These are phyloP conservation scores for Corrigiola litoralis DNA, from an alignment of 179 eudicot genomes.

Conservation along the genomic window DNA sequence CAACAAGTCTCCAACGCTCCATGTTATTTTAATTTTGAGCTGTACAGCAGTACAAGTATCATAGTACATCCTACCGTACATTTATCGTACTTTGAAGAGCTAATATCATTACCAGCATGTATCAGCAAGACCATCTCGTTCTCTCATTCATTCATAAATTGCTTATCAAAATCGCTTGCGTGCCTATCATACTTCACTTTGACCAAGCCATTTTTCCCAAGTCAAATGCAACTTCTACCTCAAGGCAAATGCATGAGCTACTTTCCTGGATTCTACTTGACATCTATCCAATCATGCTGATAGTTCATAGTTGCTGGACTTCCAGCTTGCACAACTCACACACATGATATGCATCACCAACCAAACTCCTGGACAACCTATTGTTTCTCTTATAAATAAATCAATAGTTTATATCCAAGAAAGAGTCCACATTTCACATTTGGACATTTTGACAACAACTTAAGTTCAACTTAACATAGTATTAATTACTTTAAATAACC, in stretches of 20 bases:
- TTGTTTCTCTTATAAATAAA: conserved; percentile 3
- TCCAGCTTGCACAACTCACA: conserved; percentile 15
- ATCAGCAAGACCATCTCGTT: too few relatives aligned
- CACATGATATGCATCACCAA: conserved; percentile 4
- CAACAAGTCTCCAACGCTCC: too few relatives aligned
- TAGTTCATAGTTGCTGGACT: conserved; percentile 7
- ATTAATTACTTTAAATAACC: background rate
- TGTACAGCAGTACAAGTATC: too few relatives aligned
- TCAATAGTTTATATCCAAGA: background rate
- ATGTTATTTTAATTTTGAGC: too few relatives aligned
- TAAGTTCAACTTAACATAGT: background rate
- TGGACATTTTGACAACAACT: conserved; percentile 14
- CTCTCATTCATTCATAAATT: too few relatives aligned
- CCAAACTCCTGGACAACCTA: conserved; percentile 14
- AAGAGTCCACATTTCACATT: background rate
- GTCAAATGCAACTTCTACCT: background rate
- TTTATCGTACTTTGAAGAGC: too few relatives aligned
- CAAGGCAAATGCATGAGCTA: background rate
- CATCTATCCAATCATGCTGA: background rate
- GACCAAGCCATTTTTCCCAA: background rate
- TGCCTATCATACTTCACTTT: background rate
- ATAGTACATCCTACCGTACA: too few relatives aligned
- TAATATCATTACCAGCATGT: too few relatives aligned
- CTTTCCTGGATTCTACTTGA: background rate
- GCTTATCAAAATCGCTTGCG: background rate